Base-by-base conservation (phyloP, 1,284 basidiomycete genomes). In the Agaricales sp. region DNA sequence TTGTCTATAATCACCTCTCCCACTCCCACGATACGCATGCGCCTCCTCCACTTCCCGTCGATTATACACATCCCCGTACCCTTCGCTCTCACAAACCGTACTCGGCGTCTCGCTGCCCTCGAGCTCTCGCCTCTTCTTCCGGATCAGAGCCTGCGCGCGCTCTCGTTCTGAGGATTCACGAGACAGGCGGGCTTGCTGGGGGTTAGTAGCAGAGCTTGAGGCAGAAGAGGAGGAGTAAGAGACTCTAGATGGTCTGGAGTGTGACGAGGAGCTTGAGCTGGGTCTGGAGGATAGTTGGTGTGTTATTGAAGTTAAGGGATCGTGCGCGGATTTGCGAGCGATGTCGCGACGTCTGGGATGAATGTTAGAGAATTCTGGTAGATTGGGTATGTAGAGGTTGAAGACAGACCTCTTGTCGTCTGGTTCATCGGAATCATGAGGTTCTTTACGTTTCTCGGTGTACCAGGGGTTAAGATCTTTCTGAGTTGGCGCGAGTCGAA, bases 381-480 rank as follows among this genome's bases (percentile, higher is more conserved):
- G 43, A 49, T 61, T 30, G 37, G 21, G 22, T 35, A 11, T 45
- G 16, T 4, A 16, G n/a, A n/a, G 11, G 13, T 35, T 38, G 20
- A 22, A 14, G 4, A 50, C 55, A 20, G 49, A 66, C 64, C 56
- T 56, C 61, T 65, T 60, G 47, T 68, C 65, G 45, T 70, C 60
- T 45, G 63, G 57, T 19, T 62, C 55, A 52, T 69, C 53, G 49
- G 63, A 63, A 19, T 60, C 54, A 22, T 56, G 54, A 11, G 58
- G 51, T 14, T 61, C 55, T 39, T 61, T 58, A 12, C 53, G 53
- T 22, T 37, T 46, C 43, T 52, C 25, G 25, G 78, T 78, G 60
- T 90, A 90, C 87, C 87, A 90, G 2, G 86, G 85, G 20, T 77
- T 80, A 13, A 87, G 72, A 53, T 90, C 87, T 55, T 87, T 82